Percentiles rank a stretch among this genome's conserved stretches.
Evolutionary conservation across 305 asterid species (phyloP).

Genomic region (Fraxinus angustifolia): DNA sequence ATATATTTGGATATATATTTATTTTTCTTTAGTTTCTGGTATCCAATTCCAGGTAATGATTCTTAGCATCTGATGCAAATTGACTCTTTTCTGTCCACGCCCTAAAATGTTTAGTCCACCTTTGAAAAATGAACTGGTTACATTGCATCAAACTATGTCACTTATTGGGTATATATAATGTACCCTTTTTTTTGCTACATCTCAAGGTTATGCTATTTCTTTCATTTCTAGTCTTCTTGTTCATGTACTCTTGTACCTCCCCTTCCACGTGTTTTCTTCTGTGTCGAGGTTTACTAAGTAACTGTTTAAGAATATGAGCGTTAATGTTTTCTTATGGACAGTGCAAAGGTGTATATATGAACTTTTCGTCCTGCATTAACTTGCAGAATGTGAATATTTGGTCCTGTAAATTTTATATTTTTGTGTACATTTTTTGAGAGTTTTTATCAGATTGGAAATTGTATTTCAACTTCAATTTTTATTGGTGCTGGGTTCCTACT

Average conservation of each 20-base stretch:
- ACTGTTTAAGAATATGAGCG: neutral
- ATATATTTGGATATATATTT: neutral
- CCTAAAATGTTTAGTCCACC: neutral
- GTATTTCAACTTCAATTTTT: neutral
- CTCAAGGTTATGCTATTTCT: neutral
- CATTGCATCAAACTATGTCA: neutral
- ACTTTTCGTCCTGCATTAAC: neutral
- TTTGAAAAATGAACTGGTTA: neutral
- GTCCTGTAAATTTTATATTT: neutral
- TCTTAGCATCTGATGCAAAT: neutral
- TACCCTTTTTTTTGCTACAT: neutral
- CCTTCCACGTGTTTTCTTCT: neutral
- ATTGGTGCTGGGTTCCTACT: neutral
- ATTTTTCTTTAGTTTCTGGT: neutral
- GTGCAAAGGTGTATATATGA: neutral
- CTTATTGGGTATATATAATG: neutral
- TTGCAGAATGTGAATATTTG: neutral
- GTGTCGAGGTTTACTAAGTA: neutral
- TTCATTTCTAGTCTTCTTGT: neutral
- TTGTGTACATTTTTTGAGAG: neutral
- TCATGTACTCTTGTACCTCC: neutral
- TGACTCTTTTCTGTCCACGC: neutral
- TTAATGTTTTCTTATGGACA: neutral
- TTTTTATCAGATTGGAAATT: neutral
- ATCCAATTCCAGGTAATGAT: neutral